Conservation (phyloP, 257 asterid genomes). For the Solanum bulbocastanum region DNA sequence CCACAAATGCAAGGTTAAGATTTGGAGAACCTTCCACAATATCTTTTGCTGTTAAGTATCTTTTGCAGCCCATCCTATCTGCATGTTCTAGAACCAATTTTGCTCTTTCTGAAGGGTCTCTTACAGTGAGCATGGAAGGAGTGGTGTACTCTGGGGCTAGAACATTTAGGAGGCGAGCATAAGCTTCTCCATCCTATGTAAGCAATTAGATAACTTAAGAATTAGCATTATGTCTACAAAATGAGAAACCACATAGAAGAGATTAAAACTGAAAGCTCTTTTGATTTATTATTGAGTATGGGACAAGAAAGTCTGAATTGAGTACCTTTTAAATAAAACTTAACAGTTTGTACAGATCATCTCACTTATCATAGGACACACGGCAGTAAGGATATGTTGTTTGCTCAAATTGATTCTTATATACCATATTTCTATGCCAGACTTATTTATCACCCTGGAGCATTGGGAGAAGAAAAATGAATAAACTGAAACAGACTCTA, state of each 20-base stretch:
- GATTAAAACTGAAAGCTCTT: background rate
- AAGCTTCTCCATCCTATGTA: slow-evolving; percentile 87
- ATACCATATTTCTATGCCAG: background rate
- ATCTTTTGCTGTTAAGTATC: slow-evolving; percentile 77
- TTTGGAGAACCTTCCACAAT: slow-evolving; percentile 87
- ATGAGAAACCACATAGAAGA: background rate
- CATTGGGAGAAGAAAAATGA: background rate
- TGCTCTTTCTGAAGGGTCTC: slow-evolving; percentile 84
- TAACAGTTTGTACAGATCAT: background rate
- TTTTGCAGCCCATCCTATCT: slow-evolving; percentile 75
- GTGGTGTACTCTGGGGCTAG: slow-evolving; percentile 86
- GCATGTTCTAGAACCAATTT: slow-evolving; percentile 81
- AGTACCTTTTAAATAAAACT: background rate
- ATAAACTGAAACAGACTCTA: background rate
- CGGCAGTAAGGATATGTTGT: background rate
- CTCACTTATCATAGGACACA: background rate
- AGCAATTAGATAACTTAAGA: slow-evolving; percentile 8
- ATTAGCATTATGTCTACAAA: background rate
- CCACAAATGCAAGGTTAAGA: slow-evolving; percentile 88
- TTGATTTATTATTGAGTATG: background rate
- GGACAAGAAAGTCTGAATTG: background rate
- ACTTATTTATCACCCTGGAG: background rate
- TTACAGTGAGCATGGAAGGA: slow-evolving; percentile 39
- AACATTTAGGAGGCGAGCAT: slow-evolving; percentile 78
- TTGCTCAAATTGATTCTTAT: background rate